Conservation (phyloP, 2,329 filamentous ascomycete species). For the Venturia nashicola region DNA sequence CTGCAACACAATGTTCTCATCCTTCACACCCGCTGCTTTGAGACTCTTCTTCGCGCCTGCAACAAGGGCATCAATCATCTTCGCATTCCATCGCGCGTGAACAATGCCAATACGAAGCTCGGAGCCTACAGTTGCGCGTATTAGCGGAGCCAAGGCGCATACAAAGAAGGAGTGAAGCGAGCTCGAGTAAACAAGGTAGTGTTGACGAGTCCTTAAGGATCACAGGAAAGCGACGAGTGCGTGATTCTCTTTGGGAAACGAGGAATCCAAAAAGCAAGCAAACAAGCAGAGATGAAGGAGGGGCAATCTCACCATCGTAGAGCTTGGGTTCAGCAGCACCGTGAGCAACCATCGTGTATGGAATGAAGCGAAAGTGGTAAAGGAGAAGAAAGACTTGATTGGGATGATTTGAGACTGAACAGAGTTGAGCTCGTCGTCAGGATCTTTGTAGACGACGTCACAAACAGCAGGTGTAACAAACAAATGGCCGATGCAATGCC, state of each 20-base stretch:
- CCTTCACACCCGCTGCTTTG: slow-evolving; percentile 64
- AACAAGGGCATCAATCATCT: slow-evolving; percentile 77
- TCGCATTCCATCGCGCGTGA: slow-evolving; percentile 88
- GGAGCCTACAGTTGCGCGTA: slow-evolving; percentile 23
- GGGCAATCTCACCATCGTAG: slow-evolving; percentile 39
- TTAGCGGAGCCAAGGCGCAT: not conserved
- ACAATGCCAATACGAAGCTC: slow-evolving; percentile 84
- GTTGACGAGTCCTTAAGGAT: not conserved
- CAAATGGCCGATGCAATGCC: not conserved
- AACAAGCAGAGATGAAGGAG: slow-evolving; percentile 9
- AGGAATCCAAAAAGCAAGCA: slow-evolving; percentile 1
- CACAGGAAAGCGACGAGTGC: not conserved
- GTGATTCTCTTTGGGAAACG: not conserved
- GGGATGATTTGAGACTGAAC: not conserved
- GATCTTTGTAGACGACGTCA: not conserved
- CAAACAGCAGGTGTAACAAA: not conserved
- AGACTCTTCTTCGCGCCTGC: slow-evolving; percentile 70
- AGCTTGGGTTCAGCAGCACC: slow-evolving; percentile 47
- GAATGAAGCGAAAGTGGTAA: not conserved
- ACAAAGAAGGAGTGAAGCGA: not conserved
- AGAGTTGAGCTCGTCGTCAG: not conserved
- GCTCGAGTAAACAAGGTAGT: not conserved
- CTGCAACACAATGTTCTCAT: slow-evolving; percentile 79
- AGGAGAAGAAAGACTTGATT: not conserved
- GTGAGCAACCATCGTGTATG: slow-evolving; percentile 37